Percentiles rank a stretch among this genome's conserved stretches.
Conservation (phyloP, 1,284 basidiomycete species). For the Cutaneotrichosporon sp. region DNA sequence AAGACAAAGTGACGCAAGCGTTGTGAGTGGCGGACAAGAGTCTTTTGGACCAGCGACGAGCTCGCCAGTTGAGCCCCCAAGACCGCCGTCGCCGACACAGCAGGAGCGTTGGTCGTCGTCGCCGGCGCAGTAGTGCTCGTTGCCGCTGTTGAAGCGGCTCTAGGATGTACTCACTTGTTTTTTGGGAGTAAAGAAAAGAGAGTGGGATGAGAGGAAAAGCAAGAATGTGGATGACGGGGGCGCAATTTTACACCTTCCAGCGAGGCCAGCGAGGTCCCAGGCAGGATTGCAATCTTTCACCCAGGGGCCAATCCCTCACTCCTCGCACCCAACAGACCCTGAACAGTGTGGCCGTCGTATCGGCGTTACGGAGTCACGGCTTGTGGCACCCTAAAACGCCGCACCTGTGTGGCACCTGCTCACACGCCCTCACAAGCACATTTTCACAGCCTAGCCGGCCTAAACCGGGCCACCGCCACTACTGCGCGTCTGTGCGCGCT, state of each 20-base stretch:
- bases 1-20: not conserved
- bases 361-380: not conserved
- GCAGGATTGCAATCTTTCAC: not conserved
- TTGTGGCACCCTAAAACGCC: not conserved
- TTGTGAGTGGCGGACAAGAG: not conserved
- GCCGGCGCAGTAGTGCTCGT: not conserved
- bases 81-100: not conserved
- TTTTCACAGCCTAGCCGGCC: no score
- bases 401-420: not conserved
- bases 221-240: not conserved
- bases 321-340: not conserved
- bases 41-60: not conserved
- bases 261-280: not conserved
- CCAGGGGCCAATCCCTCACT: no score
- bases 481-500: no score
- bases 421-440: not conserved
- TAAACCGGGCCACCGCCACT: no score
- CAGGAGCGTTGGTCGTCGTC: not conserved
- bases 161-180: not conserved
- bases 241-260: constrained; percentile 2
- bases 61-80: not conserved
- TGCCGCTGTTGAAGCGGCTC: not conserved
- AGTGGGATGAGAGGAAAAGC: not conserved
- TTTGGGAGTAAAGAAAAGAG: not conserved
- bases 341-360: not conserved